Base-by-base conservation (phyloP, 2,329 filamentous ascomycete species). In the Aspergillus udagawae region DNA sequence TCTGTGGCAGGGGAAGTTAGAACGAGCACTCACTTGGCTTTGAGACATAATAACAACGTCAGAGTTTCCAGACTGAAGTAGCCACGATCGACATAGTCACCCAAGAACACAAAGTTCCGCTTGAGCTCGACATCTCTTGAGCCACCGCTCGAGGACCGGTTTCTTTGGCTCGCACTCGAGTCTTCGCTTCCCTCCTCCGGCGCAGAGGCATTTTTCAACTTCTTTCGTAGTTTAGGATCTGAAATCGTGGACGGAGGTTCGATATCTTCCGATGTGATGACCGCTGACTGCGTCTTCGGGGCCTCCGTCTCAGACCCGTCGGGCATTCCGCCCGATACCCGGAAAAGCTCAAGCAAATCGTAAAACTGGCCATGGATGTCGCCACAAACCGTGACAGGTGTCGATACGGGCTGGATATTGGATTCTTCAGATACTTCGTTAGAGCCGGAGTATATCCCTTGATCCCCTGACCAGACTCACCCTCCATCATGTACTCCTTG, bases 301-400 rank as follows among this genome's bases (percentile, higher is more conserved):
- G 84, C 78, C 69, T 92, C 83, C 27, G 86, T 82, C 60, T 87
- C 83, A 42, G 85, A 83, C 65, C 96, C 90, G 67, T 91, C 91
- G 10, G 94, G 94, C 90, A 97, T 97, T 63, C 94, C 94, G 60
- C 94, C 94, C 49, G 93, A 92, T 44, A 99, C 93, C 54, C 92
- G 89, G 77, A 99, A 99, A 51, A 99, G 86, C 80, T 99, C 94
- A 60, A 97, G 86, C 9, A 99, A 82, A 75, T 99, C 94, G 78
- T 99, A 97, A 75, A 97, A 97, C 78, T 99, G 94, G 67, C 94
- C 94, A 77, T 99, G 94, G 61, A 99, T 97, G 73, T 99, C 94
- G 71, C 94, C 94, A 71, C 94, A 97, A 62, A 99, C 89, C 4
- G 94, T 99, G 61, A 99, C 94, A 6, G 94, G 94, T 0, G 94